Evolutionary conservation across 2,329 filamentous ascomycete species (phyloP).

Genomic region (Sarocladiaceae sp.): DNA sequence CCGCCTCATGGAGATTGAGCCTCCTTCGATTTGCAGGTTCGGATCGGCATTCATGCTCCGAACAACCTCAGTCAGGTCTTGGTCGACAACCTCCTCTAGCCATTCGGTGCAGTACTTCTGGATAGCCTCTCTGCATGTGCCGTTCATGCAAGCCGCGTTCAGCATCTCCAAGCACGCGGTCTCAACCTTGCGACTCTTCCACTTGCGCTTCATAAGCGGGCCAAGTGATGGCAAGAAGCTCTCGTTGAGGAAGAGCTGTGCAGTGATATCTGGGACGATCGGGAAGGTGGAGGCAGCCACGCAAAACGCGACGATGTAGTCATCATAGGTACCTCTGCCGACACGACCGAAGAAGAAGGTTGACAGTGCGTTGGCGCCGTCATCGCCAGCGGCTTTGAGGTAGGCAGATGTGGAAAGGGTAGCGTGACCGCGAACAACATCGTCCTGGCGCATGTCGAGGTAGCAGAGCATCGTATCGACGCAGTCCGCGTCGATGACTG

Average conservation of each 20-base stretch:
- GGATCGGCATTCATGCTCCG: slow-evolving; percentile 45
- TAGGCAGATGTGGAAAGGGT: slow-evolving; percentile 78
- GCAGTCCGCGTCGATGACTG: slow-evolving; percentile 64
- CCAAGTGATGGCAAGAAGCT: slow-evolving; percentile 76
- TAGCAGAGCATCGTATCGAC: slow-evolving; percentile 82
- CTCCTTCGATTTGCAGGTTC: slow-evolving; percentile 51
- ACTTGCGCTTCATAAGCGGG: slow-evolving; percentile 69
- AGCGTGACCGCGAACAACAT: slow-evolving; percentile 71
- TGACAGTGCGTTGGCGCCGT: slow-evolving; percentile 62
- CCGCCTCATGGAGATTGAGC: slow-evolving; percentile 52
- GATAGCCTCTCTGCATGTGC: slow-evolving; percentile 74
- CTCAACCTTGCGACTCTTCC: slow-evolving; percentile 81
- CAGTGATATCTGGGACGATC: slow-evolving; percentile 67
- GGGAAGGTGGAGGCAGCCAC: slow-evolving; percentile 87
- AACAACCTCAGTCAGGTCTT: slow-evolving; percentile 54
- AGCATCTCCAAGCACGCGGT: slow-evolving; percentile 82
- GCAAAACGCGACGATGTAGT: slow-evolving; percentile 86
- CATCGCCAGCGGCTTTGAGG: slow-evolving; percentile 67
- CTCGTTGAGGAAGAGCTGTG: slow-evolving; percentile 78
- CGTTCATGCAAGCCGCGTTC: slow-evolving; percentile 84
- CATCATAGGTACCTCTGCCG: slow-evolving; percentile 71
- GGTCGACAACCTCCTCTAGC: slow-evolving; percentile 77
- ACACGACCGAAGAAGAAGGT: slow-evolving; percentile 70
- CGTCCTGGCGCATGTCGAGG: slow-evolving; percentile 74
- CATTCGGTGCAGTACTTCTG: slow-evolving; percentile 79